Base-by-base conservation (phyloP, 768 basidiomycete genomes). In the Suillus cothurnatus region DNA sequence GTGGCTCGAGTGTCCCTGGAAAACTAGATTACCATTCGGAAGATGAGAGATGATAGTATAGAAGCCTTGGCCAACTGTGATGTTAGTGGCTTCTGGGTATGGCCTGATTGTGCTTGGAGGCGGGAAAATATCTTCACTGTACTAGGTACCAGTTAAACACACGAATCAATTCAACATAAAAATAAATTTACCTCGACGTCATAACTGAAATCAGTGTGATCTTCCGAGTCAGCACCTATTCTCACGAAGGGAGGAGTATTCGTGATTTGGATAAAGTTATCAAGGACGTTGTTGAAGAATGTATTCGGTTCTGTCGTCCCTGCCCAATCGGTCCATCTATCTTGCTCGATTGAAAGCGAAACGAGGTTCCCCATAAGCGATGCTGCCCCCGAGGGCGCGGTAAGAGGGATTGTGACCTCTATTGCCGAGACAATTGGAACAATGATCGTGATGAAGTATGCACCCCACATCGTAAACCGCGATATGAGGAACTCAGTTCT, bases 311-410 rank as follows among this genome's bases (percentile, higher is more conserved):
- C 74, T 7, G 69, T 64, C 12, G 79, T 80, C 17, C 90, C 89
- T 14, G 77, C 76, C 89, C 90, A 92, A 66, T 90, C 89, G 12
- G 80, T 78, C 88, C 88, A 91, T 38, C 86, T 79, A 68, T 91
- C 89, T 73, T 88, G 85, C 69, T 90, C 90, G 61, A 91, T 84
- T 36, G 89, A 91, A 68, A 90, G 84, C 0, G 87, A 88, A 32
- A 90, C 68, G 15, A 89, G 75, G 14, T 84, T 83, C 8, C 81
- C 79, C 9, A 78, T 74, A 2, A 89, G 74, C 1, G 64, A 64
- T 11, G 77, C 71, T 4, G 85, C 79, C 49, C 57, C 67, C 5
- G 70, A 63, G 1, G 84, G 82, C 23, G 80, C 70, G 12, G 68
- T 63, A 45, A 81, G 66, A 11, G 84, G 79, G 26, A 89, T 70